Evolutionary conservation across 129 eudicot genomes (phyloP), one percentile per base, ranked within the genome.

Genomic region (Centrapalus pauciflorus): DNA sequence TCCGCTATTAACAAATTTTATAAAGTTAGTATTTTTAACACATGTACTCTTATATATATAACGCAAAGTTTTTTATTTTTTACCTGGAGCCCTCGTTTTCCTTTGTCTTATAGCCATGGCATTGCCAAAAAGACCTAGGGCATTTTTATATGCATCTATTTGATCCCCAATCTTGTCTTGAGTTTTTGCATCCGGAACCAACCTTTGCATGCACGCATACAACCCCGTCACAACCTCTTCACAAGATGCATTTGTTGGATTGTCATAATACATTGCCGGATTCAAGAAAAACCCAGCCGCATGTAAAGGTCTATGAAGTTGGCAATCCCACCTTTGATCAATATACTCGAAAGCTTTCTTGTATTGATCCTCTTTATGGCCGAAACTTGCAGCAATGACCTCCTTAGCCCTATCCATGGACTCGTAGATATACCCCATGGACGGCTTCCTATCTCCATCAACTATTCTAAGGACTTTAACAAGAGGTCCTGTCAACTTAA

Each of bases 231-330:
- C 33, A 33, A 58, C 40, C 64, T 58, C 45, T 17, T 0, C 27
- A 9, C 27, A 58, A 11, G 7, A 16, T 32, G 46, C 46, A 16
- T 58, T 32, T 4, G 32, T 45, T 3, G 2, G 41, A 28, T 71
- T 59, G 3, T 27, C 54, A 11, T 63, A 41, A 26, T 40, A 27
- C 6, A 23, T 20, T 26, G 24, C 21, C 3, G 35, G 51, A 24
- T 40, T 45, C 13, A 34, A 63, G n/a, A 57, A 57, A 29, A 13
- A 57, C 12, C 13, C 8, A 1, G 38, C 20, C 12, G 23, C 38
- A 55, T 55, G 62, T 2, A 55, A 26, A 0, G 37, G 21, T 32
- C 64, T 30, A 32, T 32, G 62, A 19, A 67, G 72, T 67, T 67
- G 61, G 23, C 17, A 26, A n/a, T 66, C 46, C 71, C 41, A 50